phyloP scores from a whole-genome alignment of 1,284 basidiomycete species.

The Ganoderma meredithae region DNA sequence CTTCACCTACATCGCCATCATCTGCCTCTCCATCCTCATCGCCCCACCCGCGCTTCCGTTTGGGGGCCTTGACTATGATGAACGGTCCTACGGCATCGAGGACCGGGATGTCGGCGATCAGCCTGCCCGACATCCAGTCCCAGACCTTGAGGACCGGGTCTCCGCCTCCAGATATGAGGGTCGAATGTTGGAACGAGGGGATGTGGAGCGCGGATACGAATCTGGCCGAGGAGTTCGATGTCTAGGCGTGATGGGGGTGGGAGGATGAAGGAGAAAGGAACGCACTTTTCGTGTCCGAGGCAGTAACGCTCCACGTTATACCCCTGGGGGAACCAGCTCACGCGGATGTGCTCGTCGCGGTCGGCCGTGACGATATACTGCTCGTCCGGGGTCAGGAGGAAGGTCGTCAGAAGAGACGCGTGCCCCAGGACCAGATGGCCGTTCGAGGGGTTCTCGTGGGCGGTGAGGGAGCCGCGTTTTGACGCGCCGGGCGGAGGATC shows the following conservation, averaged over 20 bases:
- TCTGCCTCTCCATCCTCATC: slow-evolving; percentile 49
- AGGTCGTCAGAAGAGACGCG: slow-evolving; percentile 81
- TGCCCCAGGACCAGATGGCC: slow-evolving; percentile 86
- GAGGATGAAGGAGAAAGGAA: slow-evolving; percentile 19
- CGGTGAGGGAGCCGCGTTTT: slow-evolving; percentile 53
- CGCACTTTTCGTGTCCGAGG: slow-evolving; percentile 83
- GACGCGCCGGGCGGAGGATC: slow-evolving; percentile 17
- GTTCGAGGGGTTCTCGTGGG: slow-evolving; percentile 77
- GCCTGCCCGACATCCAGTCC: slow-evolving; percentile 75
- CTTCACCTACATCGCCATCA: slow-evolving; percentile 28
- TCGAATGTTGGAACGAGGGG: slow-evolving; percentile 54
- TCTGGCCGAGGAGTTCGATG: slow-evolving; percentile 49
- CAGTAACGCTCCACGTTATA: slow-evolving; percentile 87
- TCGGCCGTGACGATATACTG: slow-evolving; percentile 86
- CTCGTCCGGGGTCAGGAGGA: slow-evolving; percentile 72
- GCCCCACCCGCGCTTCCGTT: slow-evolving; percentile 46
- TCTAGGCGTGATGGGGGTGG: background rate
- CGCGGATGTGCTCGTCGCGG: slow-evolving; percentile 91
- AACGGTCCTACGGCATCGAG: slow-evolving; percentile 64
- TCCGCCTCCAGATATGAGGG: slow-evolving; percentile 87
- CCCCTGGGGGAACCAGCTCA: slow-evolving; percentile 89
- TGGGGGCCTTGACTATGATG: slow-evolving; percentile 58
- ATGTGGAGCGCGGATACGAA: slow-evolving; percentile 86
- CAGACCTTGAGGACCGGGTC: slow-evolving; percentile 82
- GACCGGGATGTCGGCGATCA: slow-evolving; percentile 62